Evolutionary conservation across 306 rosid species (phyloP).

Genomic region (Cucurbita argyrosperma): DNA sequence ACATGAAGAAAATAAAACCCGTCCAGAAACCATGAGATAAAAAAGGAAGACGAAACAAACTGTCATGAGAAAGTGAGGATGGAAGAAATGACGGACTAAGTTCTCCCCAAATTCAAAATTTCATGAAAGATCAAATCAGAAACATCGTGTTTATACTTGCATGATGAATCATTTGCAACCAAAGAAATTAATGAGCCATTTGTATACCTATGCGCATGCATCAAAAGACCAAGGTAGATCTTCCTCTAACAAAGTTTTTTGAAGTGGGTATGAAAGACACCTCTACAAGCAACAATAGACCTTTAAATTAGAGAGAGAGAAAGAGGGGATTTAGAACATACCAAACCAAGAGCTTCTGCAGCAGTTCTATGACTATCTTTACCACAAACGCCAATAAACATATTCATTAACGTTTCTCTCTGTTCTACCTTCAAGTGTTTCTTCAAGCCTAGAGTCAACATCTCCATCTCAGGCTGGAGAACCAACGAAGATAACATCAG

Average conservation of each 20-base stretch:
- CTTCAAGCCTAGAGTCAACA: constrained; percentile 74
- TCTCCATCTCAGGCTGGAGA: constrained; percentile 91
- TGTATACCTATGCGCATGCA: background rate
- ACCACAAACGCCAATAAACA: constrained; percentile 43
- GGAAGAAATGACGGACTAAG: background rate
- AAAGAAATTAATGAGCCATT: background rate
- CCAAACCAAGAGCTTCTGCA: constrained; percentile 86
- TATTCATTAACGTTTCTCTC: constrained; percentile 53
- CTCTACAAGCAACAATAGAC: background rate
- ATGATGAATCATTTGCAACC: background rate
- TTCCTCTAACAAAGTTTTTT: background rate
- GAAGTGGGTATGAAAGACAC: background rate
- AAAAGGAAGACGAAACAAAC: no score
- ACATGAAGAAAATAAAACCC: no score
- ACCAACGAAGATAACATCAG: background rate
- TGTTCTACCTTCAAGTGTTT: constrained; percentile 67
- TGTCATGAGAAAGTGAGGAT: no score
- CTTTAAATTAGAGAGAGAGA: background rate
- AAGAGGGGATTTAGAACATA: constrained; percentile 9
- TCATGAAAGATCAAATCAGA: background rate
- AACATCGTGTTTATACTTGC: background rate
- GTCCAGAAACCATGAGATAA: no score
- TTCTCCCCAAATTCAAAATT: background rate
- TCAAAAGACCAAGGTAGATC: background rate
- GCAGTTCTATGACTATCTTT: constrained; percentile 46